Evolutionary conservation across 306 rosid genomes (phyloP).

Genomic region (Cicer cuneatum): DNA sequence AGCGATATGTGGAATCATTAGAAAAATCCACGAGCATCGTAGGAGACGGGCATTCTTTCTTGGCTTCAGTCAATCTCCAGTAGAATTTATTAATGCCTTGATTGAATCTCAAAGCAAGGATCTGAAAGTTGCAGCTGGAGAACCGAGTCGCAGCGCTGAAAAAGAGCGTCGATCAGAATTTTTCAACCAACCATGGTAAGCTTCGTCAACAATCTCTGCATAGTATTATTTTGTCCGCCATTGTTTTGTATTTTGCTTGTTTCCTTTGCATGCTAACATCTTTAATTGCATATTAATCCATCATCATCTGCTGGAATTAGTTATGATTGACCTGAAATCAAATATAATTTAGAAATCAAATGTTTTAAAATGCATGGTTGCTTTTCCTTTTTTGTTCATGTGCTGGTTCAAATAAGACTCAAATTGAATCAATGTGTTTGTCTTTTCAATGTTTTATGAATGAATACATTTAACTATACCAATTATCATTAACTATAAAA

Average conservation of each 20-base stretch:
- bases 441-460: neutral
- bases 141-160: constrained; percentile 85
- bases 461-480: neutral
- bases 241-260: neutral
- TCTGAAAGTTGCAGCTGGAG: constrained; percentile 87
- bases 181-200: constrained; percentile 96
- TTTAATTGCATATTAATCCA: neutral
- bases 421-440: neutral
- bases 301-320: constrained; percentile 8
- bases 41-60: constrained; percentile 93
- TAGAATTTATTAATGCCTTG: constrained; percentile 87
- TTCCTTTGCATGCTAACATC: neutral
- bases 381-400: constrained; percentile 14
- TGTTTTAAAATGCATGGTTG: constrained; percentile 2
- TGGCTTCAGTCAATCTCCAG: constrained; percentile 98
- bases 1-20: constrained; percentile 81
- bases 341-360: constrained; percentile 11
- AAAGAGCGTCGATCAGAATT: constrained; percentile 91
- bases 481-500: neutral
- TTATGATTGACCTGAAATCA: neutral
- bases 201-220: constrained; percentile 9
- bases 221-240: neutral
- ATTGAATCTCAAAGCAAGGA: constrained; percentile 97
- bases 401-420: neutral
- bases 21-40: constrained; percentile 95